Conservation (phyloP, 2,329 filamentous ascomycete genomes). For the Arthrobotrys megalospora region DNA sequence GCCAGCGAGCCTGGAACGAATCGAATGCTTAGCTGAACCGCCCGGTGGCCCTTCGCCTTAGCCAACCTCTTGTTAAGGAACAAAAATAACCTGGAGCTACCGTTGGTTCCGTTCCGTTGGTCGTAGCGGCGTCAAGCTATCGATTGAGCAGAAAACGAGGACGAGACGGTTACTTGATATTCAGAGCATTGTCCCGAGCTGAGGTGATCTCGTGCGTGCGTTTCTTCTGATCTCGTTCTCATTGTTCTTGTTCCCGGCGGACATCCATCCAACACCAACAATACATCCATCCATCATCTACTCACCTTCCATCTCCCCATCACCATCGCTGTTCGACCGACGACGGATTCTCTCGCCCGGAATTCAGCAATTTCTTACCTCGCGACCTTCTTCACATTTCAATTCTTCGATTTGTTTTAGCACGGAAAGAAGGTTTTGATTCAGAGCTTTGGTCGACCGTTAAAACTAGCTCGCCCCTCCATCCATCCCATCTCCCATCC, state of each 20-base stretch:
- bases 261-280: slow-evolving; percentile 11
- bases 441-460: slow-evolving; percentile 40
- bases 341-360: slow-evolving; percentile 11
- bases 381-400: slow-evolving; percentile 40
- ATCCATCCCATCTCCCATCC: slow-evolving; percentile 12
- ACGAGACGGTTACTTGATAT: slow-evolving; percentile 26
- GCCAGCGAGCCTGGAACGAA: slow-evolving; percentile 48
- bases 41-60: slow-evolving; percentile 7
- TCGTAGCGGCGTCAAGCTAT: slow-evolving; percentile 35
- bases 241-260: slow-evolving; percentile 16
- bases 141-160: not conserved
- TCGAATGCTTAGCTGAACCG: slow-evolving; percentile 58
- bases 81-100: slow-evolving; percentile 43
- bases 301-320: not conserved
- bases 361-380: slow-evolving; percentile 32
- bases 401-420: slow-evolving; percentile 25
- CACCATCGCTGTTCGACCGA: not conserved
- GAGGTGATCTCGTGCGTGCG: slow-evolving; percentile 30
- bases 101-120: not conserved
- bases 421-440: slow-evolving; percentile 39
- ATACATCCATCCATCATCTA: not conserved
- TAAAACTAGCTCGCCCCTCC: slow-evolving; percentile 23
- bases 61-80: slow-evolving; percentile 33
- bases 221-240: slow-evolving; percentile 11
- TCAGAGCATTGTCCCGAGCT: not conserved